Evolutionary conservation across 192 early-diverging fungal species (phyloP), one percentile per base, ranked within the genome.

Genomic region (Linnemannia elongata): DNA sequence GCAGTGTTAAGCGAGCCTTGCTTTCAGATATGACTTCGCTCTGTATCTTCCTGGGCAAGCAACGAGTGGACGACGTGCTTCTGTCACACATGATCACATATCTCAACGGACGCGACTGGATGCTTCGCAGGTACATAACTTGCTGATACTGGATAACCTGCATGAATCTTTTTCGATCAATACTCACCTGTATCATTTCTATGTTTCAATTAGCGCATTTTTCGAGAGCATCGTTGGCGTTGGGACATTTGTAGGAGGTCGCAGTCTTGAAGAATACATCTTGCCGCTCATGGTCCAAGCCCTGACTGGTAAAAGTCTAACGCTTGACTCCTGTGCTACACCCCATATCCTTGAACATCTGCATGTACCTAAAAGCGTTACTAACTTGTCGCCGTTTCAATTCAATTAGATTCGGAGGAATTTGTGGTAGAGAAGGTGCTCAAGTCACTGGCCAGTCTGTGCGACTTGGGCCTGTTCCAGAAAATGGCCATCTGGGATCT

Each of bases 71-170:
- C 75, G 97, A 98, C 84, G 92, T 97, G 2, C 80, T 97, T 39
- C 87, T 99, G 18, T 94, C 94, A 39, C 98, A 99, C 84, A 96
- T 98, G 88, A 98, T 99, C 70, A 99, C 98, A 0, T 99, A 98
- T 76, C 89, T 99, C 69, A 99, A 99, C 88, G 98, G 97, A 73
- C 91, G 93, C 36, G 97, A 99, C 80, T 99, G 98, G 98, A 93
- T 94, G 88, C 89, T 99, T 70, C 91, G 98, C 90, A 92, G 93
- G 95, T 96, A 90, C 1, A 72, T 44, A 60, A 7, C 17, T 17
- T 38, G 30, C 30, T 60, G 20, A 12, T 39, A 75, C 24, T 39
- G 15, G 22, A 22, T 8, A 3, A 10, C 10, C 22, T 38, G 3
- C n/a, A 17, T 18, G 33, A 4, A 12, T 30, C 15, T 6, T 3